These are phyloP conservation scores for Sungouiozyma intestinalis DNA, from an alignment of 805 yeast genomes.

Conservation along the genomic window DNA sequence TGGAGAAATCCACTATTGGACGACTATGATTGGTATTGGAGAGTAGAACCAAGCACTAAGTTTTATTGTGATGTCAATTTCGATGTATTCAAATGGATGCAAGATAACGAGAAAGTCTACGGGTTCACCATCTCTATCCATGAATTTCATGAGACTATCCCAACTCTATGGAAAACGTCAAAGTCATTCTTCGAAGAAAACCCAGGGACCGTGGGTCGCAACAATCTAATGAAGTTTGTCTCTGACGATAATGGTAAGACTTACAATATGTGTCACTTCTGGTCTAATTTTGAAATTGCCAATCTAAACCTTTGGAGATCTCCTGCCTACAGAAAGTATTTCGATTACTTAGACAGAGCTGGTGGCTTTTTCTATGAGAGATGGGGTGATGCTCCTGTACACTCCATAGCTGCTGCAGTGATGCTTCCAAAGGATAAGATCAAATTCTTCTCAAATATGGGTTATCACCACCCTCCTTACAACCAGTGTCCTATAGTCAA, in stretches of 20 bases:
- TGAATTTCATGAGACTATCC: conserved; percentile 61
- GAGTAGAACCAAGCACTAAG: conserved; percentile 77
- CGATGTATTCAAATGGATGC: conserved; percentile 75
- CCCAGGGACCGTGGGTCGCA: conserved; percentile 48
- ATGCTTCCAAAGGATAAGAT: conserved; percentile 54
- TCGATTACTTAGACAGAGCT: conserved; percentile 53
- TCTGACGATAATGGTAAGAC: conserved; percentile 59
- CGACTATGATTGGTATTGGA: conserved; percentile 82
- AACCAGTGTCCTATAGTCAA: conserved; percentile 67
- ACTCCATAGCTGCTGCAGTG: conserved; percentile 68
- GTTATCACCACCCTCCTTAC: conserved; percentile 70
- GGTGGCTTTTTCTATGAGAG: conserved; percentile 85
- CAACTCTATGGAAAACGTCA: conserved; percentile 67
- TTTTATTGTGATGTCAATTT: conserved; percentile 69
- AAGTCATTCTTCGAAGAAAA: conserved; percentile 48
- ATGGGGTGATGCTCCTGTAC: conserved; percentile 92
- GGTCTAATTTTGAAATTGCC: conserved; percentile 82
- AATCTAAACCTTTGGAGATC: conserved; percentile 63
- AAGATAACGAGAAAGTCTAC: conserved; percentile 58
- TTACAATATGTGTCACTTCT: conserved; percentile 80
- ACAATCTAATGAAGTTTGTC: conserved; percentile 61
- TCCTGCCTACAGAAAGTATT: conserved; percentile 56
- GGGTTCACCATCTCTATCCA: conserved; percentile 68
- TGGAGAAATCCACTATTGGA: conserved; percentile 58
- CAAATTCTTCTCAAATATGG: conserved; percentile 71